phyloP scores from a whole-genome alignment of 331 rosid species.

The Pyrus hybrid region DNA sequence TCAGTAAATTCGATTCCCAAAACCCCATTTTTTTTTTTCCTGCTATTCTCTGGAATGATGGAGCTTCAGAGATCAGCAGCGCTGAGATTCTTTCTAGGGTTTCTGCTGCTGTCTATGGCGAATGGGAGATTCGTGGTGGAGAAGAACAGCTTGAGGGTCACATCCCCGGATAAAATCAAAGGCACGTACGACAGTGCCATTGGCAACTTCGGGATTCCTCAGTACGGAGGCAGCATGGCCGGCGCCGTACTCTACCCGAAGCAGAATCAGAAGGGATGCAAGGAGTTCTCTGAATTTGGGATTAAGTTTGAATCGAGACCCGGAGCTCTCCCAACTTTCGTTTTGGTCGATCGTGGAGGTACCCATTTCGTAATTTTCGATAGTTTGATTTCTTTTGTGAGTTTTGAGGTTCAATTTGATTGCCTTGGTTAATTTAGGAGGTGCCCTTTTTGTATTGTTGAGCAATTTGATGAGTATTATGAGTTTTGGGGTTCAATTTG shows the following conservation, averaged over 20 bases:
- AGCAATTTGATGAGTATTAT: not conserved
- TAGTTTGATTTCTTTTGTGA: not conserved
- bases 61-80: constrained; percentile 44
- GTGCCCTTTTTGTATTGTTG: not conserved
- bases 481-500: not conserved
- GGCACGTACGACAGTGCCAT: constrained; percentile 84
- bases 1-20: constrained; percentile 1
- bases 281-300: constrained; percentile 56
- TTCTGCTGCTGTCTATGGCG: constrained; percentile 43
- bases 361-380: constrained; percentile 8
- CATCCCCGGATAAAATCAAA: constrained; percentile 76
- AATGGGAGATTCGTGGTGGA: constrained; percentile 86
- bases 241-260: constrained; percentile 74
- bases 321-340: constrained; percentile 87
- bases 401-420: constrained; percentile 1
- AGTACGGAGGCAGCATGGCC: constrained; percentile 97
- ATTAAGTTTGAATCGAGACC: constrained; percentile 62
- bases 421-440: not conserved
- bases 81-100: constrained; percentile 46
- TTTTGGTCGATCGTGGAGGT: constrained; percentile 98
- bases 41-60: constrained; percentile 42
- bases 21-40: not conserved
- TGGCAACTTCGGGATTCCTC: constrained; percentile 98
- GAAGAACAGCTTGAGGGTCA: constrained; percentile 90
- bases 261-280: constrained; percentile 81